phyloP scores from a whole-genome alignment of 495 filamentous ascomycete genomes.

The Cercophora samala region DNA sequence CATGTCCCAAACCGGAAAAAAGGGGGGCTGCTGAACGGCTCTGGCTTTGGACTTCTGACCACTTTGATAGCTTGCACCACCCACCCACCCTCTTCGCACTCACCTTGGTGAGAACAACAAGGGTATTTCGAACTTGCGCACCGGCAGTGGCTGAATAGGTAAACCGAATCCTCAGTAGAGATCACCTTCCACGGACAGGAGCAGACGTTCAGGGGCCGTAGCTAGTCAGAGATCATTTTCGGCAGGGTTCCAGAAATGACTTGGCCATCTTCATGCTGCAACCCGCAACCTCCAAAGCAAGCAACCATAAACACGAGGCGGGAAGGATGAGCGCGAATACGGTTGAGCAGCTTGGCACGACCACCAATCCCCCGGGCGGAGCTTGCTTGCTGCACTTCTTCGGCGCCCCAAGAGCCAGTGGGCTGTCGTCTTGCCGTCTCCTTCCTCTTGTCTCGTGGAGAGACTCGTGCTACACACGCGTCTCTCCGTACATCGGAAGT shows the following conservation, averaged over 20 bases:
- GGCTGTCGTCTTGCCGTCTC: conserved; percentile 9
- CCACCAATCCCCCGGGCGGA: neutral
- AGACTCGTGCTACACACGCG: conserved; percentile 17
- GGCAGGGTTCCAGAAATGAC: neutral
- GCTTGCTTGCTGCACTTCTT: conserved; percentile 12
- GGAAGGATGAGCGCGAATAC: neutral
- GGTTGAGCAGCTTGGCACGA: neutral
- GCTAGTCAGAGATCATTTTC: neutral
- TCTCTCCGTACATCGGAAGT: conserved; percentile 21
- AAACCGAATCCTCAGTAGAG: no score
- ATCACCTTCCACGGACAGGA: no score
- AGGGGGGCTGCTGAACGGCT: no score
- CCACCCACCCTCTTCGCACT: no score
- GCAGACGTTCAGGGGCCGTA: neutral
- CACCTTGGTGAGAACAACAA: no score
- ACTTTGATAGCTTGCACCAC: no score
- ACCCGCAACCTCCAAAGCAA: conserved; percentile 11
- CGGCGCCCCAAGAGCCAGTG: conserved; percentile 3
- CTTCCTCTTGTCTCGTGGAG: conserved; percentile 8
- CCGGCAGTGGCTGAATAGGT: no score
- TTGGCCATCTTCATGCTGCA: conserved; percentile 8
- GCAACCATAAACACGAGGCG: conserved; percentile 9
- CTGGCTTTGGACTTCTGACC: no score
- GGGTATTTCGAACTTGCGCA: no score
- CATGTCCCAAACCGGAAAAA: no score